Percentiles rank a stretch among this genome's conserved stretches.
Conservation (phyloP, 2,329 filamentous ascomycete genomes). For the Pochonia chlamydosporia region DNA sequence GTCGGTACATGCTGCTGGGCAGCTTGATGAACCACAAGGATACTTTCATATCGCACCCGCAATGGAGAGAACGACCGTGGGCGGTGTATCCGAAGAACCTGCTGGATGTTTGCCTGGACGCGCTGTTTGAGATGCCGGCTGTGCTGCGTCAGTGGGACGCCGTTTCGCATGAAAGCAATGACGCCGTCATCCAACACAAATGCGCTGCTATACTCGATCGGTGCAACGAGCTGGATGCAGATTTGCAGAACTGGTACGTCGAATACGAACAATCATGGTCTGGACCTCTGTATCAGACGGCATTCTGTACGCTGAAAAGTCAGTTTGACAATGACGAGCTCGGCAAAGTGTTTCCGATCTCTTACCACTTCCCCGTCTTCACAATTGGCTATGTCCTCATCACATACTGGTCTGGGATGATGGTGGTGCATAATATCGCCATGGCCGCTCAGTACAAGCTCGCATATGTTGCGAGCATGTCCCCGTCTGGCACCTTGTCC, state of each 20-base stretch:
- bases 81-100: slow-evolving; percentile 7
- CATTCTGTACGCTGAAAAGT: slow-evolving; percentile 4
- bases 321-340: background rate
- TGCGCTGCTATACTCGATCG: background rate
- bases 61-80: slow-evolving; percentile 7
- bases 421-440: slow-evolving; percentile 5
- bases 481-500: background rate
- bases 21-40: slow-evolving; percentile 4
- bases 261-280: too few relatives aligned
- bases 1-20: slow-evolving; percentile 1
- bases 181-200: background rate
- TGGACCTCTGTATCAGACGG: slow-evolving; percentile 6
- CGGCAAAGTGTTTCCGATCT: slow-evolving; percentile 8
- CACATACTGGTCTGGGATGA: slow-evolving; percentile 8
- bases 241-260: background rate
- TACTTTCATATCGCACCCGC: slow-evolving; percentile 2
- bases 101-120: slow-evolving; percentile 8
- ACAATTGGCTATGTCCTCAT: slow-evolving; percentile 6
- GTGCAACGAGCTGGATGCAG: background rate
- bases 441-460: slow-evolving; percentile 4
- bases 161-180: background rate
- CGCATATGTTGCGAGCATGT: background rate
- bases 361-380: slow-evolving; percentile 5
- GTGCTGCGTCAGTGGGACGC: slow-evolving; percentile 5
- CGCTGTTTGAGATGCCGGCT: slow-evolving; percentile 5